A percentile compares a stretch with the other conserved stretches of the same genome.
phyloP scores from a whole-genome alignment of 2,329 filamentous ascomycete species.

The Penicillium sp. region DNA sequence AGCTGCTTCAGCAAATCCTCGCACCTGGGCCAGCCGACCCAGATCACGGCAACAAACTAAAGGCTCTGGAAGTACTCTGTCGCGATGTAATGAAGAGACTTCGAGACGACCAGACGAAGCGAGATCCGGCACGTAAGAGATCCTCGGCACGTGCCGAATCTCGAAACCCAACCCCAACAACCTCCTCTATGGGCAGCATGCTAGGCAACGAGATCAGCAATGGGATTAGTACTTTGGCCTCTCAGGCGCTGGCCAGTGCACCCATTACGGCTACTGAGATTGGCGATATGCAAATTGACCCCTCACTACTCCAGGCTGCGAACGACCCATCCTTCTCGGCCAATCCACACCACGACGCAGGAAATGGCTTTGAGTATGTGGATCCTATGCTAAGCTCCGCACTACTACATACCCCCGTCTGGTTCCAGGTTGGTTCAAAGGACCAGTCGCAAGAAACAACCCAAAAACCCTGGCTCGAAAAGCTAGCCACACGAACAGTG shows the following conservation, averaged over 20 bases:
- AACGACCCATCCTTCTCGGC: conserved; percentile 48
- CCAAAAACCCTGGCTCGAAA: conserved; percentile 62
- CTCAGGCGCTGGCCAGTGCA: conserved; percentile 45
- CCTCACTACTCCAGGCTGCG: conserved; percentile 59
- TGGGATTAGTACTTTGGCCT: conserved; percentile 46
- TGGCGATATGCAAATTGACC: conserved; percentile 62
- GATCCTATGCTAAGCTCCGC: conserved; percentile 37
- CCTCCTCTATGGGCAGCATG: conserved; percentile 24
- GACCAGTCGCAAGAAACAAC: conserved; percentile 53
- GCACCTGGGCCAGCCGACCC: conserved; percentile 53
- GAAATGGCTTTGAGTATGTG: conserved; percentile 36
- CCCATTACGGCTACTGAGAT: conserved; percentile 42
- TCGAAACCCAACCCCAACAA: conserved; percentile 23
- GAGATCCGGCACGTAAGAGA: conserved; percentile 50
- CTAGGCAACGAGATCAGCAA: conserved; percentile 35
- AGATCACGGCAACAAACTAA: conserved; percentile 56
- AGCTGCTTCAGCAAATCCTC: conserved; percentile 57
- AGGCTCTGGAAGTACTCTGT: conserved; percentile 69
- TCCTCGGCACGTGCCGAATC: conserved; percentile 25
- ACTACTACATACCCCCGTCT: conserved; percentile 56
- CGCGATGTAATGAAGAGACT: conserved; percentile 76
- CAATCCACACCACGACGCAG: conserved; percentile 36
- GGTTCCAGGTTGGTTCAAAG: conserved; percentile 67
- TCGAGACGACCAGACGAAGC: conserved; percentile 64
- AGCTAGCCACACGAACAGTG: conserved; percentile 59